Conservation (phyloP, 148 eudicot genomes). For the Rhododendron ovatum region DNA sequence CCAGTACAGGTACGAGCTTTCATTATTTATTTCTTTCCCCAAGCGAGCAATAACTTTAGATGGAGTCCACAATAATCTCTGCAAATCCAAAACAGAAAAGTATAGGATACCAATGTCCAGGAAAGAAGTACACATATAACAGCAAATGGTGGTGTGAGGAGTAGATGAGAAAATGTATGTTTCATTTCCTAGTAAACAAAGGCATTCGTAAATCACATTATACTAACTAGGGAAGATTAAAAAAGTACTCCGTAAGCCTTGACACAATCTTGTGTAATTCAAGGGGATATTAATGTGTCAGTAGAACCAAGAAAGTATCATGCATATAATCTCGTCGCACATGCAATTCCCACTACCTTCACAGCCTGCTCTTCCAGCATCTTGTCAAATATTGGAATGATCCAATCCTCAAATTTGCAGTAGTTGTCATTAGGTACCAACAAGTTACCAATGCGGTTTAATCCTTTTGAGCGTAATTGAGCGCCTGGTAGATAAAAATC, state of each 20-base stretch:
- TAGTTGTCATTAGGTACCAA: conserved; percentile 93
- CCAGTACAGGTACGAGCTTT: conserved; percentile 91
- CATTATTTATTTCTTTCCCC: conserved; percentile 90
- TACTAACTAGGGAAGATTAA: not conserved
- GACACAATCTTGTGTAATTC: not conserved
- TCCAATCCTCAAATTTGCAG: conserved; percentile 99
- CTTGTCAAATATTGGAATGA: conserved; percentile 77
- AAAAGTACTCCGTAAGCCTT: no score
- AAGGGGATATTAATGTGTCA: not conserved
- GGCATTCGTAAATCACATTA: not conserved
- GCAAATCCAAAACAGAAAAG: conserved; percentile 13
- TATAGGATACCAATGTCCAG: not conserved
- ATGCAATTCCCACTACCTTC: conserved; percentile 38
- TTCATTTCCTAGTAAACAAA: not conserved
- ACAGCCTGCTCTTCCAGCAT: conserved; percentile 78
- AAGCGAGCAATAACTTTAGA: conserved; percentile 86
- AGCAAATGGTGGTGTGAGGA: not conserved
- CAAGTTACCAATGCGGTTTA: conserved; percentile 89
- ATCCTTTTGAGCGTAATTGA: conserved; percentile 63
- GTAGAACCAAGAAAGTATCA: not conserved
- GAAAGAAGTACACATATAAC: not conserved
- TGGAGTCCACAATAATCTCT: conserved; percentile 85
- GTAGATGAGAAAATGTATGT: not conserved
- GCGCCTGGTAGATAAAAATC: conserved; percentile 84
- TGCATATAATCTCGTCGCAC: not conserved